A percentile compares a stretch with the other conserved stretches of the same genome.
These are phyloP conservation scores for Fusarium nanum DNA, from an alignment of 2,329 filamentous ascomycete genomes.

Conservation along the genomic window DNA sequence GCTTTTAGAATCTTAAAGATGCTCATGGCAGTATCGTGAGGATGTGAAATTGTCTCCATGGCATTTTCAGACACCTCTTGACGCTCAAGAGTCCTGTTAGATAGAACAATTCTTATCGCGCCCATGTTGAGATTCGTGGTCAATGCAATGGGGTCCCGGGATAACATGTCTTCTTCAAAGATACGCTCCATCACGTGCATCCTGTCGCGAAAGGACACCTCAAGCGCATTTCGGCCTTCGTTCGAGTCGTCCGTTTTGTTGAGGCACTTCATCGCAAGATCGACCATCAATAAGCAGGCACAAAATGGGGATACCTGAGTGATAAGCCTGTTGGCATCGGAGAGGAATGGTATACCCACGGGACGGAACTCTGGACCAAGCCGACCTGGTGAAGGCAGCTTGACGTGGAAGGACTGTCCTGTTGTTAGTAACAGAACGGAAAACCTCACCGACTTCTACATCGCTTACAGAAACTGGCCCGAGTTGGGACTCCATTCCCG, in stretches of 20 bases:
- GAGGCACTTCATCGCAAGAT: background rate
- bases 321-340: accelerated
- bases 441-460: too few species aligned
- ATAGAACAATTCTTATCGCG: background rate
- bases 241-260: accelerated
- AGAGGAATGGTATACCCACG: accelerated
- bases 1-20: background rate
- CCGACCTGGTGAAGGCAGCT: background rate
- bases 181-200: accelerated
- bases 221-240: background rate
- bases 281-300: background rate
- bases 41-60: background rate
- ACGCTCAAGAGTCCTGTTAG: accelerated
- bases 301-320: accelerated
- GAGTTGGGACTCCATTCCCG: background rate
- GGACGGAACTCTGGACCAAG: background rate
- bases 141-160: background rate
- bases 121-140: background rate
- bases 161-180: accelerated
- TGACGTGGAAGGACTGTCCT: background rate
- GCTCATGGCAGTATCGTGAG: background rate
- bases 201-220: background rate
- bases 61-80: background rate
- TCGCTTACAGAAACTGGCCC: background rate
- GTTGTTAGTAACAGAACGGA: too few species aligned